phyloP scores from a whole-genome alignment of 2,329 filamentous ascomycete genomes.

The Ascomycota sp. region DNA sequence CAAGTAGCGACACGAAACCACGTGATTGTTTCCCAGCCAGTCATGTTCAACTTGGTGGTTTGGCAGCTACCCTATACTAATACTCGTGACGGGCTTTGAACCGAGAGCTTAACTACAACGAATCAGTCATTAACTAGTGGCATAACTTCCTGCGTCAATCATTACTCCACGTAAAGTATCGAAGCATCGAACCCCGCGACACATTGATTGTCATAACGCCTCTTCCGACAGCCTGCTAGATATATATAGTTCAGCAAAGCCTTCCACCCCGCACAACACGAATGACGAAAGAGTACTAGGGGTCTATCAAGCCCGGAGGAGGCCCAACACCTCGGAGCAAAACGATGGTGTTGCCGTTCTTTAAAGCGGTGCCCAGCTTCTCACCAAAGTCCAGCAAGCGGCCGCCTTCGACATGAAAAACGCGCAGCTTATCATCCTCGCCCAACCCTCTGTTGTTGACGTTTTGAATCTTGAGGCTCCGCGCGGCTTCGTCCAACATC shows the following conservation, averaged over 20 bases:
- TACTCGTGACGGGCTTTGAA: too few species aligned
- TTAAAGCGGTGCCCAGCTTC: slow-evolving; percentile 51
- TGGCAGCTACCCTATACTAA: too few species aligned
- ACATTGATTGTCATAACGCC: too few species aligned
- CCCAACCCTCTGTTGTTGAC: slow-evolving; percentile 56
- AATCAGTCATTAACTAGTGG: too few species aligned
- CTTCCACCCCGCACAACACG: too few species aligned
- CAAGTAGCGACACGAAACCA: slow-evolving; percentile 7
- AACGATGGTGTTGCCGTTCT: slow-evolving; percentile 76
- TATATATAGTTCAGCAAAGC: too few species aligned
- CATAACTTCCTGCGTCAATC: too few species aligned
- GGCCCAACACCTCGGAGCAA: slow-evolving; percentile 65
- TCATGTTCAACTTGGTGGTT: too few species aligned
- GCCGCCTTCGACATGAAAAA: slow-evolving; percentile 86
- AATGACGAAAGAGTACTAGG: not conserved
- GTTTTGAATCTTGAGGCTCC: slow-evolving; percentile 57
- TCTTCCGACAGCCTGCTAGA: too few species aligned
- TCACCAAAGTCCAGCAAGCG: slow-evolving; percentile 70
- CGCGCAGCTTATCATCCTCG: slow-evolving; percentile 58
- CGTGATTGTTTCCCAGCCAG: slow-evolving; percentile 4
- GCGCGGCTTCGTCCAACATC: slow-evolving; percentile 57
- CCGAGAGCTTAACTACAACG: too few species aligned
- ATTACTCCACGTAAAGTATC: too few species aligned
- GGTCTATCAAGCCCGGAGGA: slow-evolving; percentile 48
- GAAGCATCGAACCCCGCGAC: too few species aligned